phyloP scores from a whole-genome alignment of 2,329 filamentous ascomycete genomes.

The Fusarium redolens region DNA sequence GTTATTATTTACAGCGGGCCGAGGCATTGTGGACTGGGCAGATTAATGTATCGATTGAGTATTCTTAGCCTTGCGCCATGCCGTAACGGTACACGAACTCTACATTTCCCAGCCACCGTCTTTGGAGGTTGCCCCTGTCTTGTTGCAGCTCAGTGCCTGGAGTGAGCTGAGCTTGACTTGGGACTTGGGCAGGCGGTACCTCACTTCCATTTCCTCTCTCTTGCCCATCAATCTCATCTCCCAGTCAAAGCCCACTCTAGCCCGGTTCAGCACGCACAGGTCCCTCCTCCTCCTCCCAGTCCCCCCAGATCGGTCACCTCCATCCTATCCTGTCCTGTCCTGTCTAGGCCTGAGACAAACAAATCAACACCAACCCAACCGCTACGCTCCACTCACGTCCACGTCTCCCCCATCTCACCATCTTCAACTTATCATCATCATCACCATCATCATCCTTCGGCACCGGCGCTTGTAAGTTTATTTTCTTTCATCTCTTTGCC shows the following conservation, averaged over 20 bases:
- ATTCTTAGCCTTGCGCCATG: neutral
- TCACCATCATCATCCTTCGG: conserved; percentile 19
- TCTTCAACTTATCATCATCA: conserved; percentile 40
- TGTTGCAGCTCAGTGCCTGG: conserved; percentile 29
- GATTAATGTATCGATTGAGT: conserved; percentile 15
- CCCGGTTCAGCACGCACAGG: neutral
- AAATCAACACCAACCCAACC: conserved; percentile 40
- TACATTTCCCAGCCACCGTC: conserved; percentile 36
- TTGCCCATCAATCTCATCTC: conserved; percentile 33
- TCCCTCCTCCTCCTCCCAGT: conserved; percentile 16
- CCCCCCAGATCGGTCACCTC: conserved; percentile 17
- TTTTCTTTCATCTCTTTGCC: neutral
- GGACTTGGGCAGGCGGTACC: conserved; percentile 14
- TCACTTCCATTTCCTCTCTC: conserved; percentile 5
- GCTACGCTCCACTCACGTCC: conserved; percentile 36
- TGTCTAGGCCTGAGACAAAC: conserved; percentile 26
- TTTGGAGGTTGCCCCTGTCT: conserved; percentile 24
- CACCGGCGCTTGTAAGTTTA: conserved; percentile 39
- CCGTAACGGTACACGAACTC: conserved; percentile 4
- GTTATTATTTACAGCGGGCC: conserved; percentile 25
- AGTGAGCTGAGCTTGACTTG: conserved; percentile 36
- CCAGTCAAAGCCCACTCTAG: conserved; percentile 17
- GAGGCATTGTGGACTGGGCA: conserved; percentile 23
- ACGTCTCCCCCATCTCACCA: conserved; percentile 39
- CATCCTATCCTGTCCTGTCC: neutral